Conservation (phyloP, 2,329 filamentous ascomycete species). For the Pyricularia pennisetigena region DNA sequence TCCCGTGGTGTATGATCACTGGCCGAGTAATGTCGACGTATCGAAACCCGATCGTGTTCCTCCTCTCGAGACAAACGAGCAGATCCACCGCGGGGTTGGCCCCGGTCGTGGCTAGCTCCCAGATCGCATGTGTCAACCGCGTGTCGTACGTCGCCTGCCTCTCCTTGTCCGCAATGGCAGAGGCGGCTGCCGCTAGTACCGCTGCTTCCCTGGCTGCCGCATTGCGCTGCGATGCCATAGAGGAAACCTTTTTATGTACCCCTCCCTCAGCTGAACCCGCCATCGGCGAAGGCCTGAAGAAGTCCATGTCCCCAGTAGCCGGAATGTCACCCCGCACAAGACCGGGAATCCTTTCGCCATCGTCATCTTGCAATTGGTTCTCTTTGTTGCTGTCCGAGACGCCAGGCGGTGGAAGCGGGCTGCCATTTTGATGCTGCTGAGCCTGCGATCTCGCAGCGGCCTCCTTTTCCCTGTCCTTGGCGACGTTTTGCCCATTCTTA, state of each 20-base stretch:
- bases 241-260: slow-evolving; percentile 16
- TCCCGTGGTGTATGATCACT: slow-evolving; percentile 90
- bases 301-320: slow-evolving; percentile 39
- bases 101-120: slow-evolving; percentile 82
- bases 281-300: slow-evolving; percentile 23
- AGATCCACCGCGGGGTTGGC: slow-evolving; percentile 93
- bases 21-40: slow-evolving; percentile 92
- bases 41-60: slow-evolving; percentile 86
- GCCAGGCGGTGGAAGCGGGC: not conserved
- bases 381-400: slow-evolving; percentile 37
- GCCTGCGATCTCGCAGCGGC: slow-evolving; percentile 14
- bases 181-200: slow-evolving; percentile 42
- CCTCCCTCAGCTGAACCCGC: slow-evolving; percentile 12
- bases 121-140: slow-evolving; percentile 84
- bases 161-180: slow-evolving; percentile 58
- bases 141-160: slow-evolving; percentile 70
- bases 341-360: slow-evolving; percentile 12
- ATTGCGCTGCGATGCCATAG: slow-evolving; percentile 9
- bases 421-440: slow-evolving; percentile 17
- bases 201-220: slow-evolving; percentile 17
- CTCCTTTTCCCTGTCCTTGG: slow-evolving; percentile 22
- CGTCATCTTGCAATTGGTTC: slow-evolving; percentile 23
- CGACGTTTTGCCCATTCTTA: slow-evolving; percentile 33
- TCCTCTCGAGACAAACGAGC: slow-evolving; percentile 82
- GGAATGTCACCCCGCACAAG: slow-evolving; percentile 15